Evolutionary conservation across 2,329 filamentous ascomycete genomes (phyloP).

Genomic region (Microcera coccophila): DNA sequence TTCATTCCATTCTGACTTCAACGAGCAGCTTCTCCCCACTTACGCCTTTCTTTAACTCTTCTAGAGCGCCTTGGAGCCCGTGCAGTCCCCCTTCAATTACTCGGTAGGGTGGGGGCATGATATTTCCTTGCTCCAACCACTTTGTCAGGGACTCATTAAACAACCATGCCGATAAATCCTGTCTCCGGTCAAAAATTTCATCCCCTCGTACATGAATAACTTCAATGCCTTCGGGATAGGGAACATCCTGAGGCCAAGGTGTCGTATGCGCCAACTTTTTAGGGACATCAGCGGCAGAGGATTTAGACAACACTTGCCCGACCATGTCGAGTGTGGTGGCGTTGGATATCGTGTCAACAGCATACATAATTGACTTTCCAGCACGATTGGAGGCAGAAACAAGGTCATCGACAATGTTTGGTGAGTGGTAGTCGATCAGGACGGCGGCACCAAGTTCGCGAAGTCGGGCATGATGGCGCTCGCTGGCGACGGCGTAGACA

Average conservation of each 20-base stretch:
- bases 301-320: background rate
- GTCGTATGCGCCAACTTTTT: conserved; percentile 1
- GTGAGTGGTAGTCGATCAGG: conserved; percentile 2
- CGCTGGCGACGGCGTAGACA: background rate
- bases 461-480: background rate
- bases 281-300: background rate
- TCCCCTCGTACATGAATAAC: background rate
- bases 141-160: background rate
- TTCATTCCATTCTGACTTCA: conserved; percentile 2
- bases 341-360: conserved; percentile 1
- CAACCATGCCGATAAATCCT: conserved; percentile 1
- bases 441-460: conserved; percentile 1
- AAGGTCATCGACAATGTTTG: conserved; percentile 1
- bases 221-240: background rate
- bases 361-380: background rate
- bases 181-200: background rate
- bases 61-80: background rate
- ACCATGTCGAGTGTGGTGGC: background rate
- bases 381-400: background rate
- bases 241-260: background rate
- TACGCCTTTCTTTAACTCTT: conserved; percentile 1
- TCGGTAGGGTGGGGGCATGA: background rate
- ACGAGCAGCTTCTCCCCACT: conserved; percentile 3
- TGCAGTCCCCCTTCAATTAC: background rate
- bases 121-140: conserved; percentile 2